Conservation (phyloP, 1,284 basidiomycete genomes). For the Moesziomyces sp. region DNA sequence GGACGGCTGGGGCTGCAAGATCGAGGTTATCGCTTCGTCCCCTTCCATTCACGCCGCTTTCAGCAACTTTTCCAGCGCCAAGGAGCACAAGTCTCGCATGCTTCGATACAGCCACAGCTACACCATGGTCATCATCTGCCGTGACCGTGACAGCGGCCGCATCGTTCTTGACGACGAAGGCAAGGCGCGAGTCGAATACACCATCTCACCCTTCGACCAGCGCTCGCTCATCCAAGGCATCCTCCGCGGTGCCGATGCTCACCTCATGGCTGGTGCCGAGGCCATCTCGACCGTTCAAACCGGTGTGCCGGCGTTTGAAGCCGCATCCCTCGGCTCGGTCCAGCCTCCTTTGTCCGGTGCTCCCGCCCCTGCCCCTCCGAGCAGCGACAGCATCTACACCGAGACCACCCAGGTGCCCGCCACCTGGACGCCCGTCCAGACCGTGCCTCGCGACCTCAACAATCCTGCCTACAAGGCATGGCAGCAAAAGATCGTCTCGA, state of each 20-base stretch:
- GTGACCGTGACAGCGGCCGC: conserved; percentile 66
- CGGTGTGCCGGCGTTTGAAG: conserved; percentile 54
- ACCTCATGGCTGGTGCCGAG: conserved; percentile 69
- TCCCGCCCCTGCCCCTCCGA: conserved; percentile 13
- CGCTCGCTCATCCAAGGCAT: conserved; percentile 67
- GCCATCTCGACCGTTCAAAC: conserved; percentile 68
- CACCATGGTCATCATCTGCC: conserved; percentile 63
- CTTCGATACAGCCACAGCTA: conserved; percentile 65
- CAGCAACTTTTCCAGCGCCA: conserved; percentile 64
- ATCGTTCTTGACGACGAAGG: conserved; percentile 68
- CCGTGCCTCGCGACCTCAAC: conserved; percentile 55
- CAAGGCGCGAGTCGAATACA: conserved; percentile 68
- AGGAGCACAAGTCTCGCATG: conserved; percentile 68
- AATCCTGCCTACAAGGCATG: conserved; percentile 61
- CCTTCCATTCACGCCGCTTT: conserved; percentile 67
- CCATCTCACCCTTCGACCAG: conserved; percentile 67
- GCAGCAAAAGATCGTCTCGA: conserved; percentile 56
- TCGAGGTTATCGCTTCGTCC: conserved; percentile 70
- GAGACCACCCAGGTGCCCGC: conserved; percentile 59
- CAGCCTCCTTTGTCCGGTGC: conserved; percentile 13
- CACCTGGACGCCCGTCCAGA: conserved; percentile 51
- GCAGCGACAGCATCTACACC: conserved; percentile 31
- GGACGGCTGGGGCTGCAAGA: conserved; percentile 69
- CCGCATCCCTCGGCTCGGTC: conserved; percentile 11
- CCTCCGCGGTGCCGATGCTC: conserved; percentile 67